Conservation (phyloP, 495 filamentous ascomycete genomes). For the Aspergillus avenaceus region DNA sequence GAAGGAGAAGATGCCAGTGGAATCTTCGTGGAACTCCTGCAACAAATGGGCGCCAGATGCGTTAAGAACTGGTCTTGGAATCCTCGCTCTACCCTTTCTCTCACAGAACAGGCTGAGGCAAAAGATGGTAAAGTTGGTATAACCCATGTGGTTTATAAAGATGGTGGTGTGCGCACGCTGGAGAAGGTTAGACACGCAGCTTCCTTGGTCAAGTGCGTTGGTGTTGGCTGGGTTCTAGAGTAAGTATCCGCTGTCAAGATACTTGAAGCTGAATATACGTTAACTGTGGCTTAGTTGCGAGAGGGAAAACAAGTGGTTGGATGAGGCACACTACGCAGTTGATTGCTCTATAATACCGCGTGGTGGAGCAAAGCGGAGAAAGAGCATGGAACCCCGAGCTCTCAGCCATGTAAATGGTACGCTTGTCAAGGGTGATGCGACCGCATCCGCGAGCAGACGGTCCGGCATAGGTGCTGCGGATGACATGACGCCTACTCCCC, state of each 20-base stretch:
- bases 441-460: slow-evolving; percentile 30
- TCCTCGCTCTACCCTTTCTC: slow-evolving; percentile 43
- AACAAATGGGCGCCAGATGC: slow-evolving; percentile 80
- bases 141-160: slow-evolving; percentile 95
- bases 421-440: slow-evolving; percentile 28
- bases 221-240: slow-evolving; percentile 85
- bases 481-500: slow-evolving; percentile 24
- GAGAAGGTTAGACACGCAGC: slow-evolving; percentile 77
- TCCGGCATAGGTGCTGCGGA: slow-evolving; percentile 32
- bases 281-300: slow-evolving; percentile 59
- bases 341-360: slow-evolving; percentile 70
- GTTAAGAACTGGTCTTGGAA: slow-evolving; percentile 87
- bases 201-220: slow-evolving; percentile 77
- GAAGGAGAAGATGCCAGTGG: slow-evolving; percentile 83
- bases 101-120: slow-evolving; percentile 25
- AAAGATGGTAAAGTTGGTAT: slow-evolving; percentile 64
- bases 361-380: slow-evolving; percentile 72
- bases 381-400: slow-evolving; percentile 87
- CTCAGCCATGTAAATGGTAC: slow-evolving; percentile 70
- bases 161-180: slow-evolving; percentile 79
- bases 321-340: slow-evolving; percentile 65
- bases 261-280: slow-evolving; percentile 9
- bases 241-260: slow-evolving; percentile 39
- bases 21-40: slow-evolving; percentile 77
- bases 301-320: slow-evolving; percentile 70